These are phyloP conservation scores for Ophiostoma australiae DNA, from an alignment of 2,329 filamentous ascomycete species.

Conservation along the genomic window DNA sequence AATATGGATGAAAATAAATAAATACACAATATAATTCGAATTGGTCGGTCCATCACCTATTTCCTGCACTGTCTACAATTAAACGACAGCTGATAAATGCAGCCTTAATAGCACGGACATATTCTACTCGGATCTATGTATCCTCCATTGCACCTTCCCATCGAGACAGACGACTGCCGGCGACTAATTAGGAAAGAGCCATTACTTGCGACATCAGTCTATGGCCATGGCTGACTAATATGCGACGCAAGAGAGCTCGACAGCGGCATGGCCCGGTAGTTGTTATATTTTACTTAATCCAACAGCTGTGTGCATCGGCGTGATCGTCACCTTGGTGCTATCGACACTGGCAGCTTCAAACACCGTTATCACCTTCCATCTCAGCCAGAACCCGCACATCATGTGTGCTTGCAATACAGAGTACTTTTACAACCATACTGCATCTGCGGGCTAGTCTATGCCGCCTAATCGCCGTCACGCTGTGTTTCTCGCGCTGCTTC, in stretches of 20 bases:
- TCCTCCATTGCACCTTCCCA: neutral
- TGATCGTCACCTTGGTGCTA: too few relatives aligned
- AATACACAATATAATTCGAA: too few relatives aligned
- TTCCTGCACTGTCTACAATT: too few relatives aligned
- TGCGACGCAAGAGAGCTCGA: neutral
- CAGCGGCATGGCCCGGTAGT: neutral
- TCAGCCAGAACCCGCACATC: neutral
- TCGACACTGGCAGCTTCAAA: too few relatives aligned
- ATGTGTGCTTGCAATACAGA: neutral
- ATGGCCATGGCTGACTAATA: neutral
- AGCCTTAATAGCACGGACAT: neutral
- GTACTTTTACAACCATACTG: neutral
- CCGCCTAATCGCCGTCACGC: neutral
- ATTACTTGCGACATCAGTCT: neutral
- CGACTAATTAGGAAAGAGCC: neutral
- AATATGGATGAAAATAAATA: neutral
- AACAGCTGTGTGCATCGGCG: neutral
- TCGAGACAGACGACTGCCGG: neutral
- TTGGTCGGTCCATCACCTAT: too few relatives aligned
- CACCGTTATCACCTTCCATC: too few relatives aligned
- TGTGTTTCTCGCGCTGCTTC: neutral
- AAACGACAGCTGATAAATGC: neutral
- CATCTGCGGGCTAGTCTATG: neutral
- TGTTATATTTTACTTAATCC: neutral
- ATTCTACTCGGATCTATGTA: neutral